Base-by-base conservation (phyloP, 1,139 yeast genomes). In the Geotrichum candidum region DNA sequence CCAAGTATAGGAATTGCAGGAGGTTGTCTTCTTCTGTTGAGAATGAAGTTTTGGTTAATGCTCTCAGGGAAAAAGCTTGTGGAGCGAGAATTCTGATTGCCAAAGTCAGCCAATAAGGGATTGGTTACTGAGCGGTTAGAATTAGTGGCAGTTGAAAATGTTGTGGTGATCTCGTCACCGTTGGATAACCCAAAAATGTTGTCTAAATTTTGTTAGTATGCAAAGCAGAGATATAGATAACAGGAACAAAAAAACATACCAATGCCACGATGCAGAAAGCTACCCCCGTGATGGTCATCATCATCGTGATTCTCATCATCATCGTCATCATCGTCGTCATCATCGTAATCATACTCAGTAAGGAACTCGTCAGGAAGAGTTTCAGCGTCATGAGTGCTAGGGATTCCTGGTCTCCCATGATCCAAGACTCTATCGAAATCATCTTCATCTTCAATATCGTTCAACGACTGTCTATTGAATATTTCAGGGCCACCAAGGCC, bases 241-340 rank as follows among this genome's bases (percentile, higher is more conserved):
- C 2, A 52, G 18, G 18, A 18, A 18, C 18, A 52, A 52, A 52
- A 52, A 52, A 52, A 59, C 61, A 25, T 59, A 55, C 61, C 53
- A 25, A 51, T 15, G 11, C 55, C 57, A 18, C 57, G 53, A 33
- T 53, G 33, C 23, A 56, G 51, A 13, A 59, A 48, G 13, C 45
- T 53, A 7, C 57, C 64, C 27, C 45, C 55, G 18, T 15, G 48
- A 15, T 67, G 69, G 15, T 69, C 74, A 25, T 72, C 77, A 53
- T 72, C 76, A 46, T 77, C 79, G 48, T 72, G 73, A 46, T 71
- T 60, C 18, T 18, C 18, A 48, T 72, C 77, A 46, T 72, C 69
- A 45, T 71, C 74, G 33, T 69, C 66, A 5, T 62, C 67, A 38
- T 60, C 63, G n/a, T 62, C 64, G 35, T 61, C 67, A 22, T 62